Percentiles rank a stretch among this genome's conserved stretches.
These are phyloP conservation scores for Alternaria incomplexa DNA, from an alignment of 2,329 filamentous ascomycete genomes.

Conservation along the genomic window DNA sequence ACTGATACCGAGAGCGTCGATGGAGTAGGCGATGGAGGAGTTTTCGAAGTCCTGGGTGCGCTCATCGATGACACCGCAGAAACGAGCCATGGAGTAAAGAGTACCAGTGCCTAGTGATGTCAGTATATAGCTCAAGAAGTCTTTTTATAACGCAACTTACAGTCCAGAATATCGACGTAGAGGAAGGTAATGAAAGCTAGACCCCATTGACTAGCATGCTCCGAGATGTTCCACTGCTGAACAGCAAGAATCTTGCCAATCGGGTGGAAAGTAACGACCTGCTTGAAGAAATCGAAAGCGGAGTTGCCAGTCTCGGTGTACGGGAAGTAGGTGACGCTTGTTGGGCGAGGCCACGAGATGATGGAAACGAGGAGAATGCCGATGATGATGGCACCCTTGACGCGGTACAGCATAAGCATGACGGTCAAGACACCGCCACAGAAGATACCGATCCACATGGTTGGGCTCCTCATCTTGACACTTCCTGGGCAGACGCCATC, in stretches of 20 bases:
- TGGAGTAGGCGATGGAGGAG: constrained; percentile 80
- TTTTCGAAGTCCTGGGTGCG: constrained; percentile 87
- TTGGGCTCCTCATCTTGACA: constrained; percentile 80
- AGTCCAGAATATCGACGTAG: constrained; percentile 89
- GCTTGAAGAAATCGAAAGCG: constrained; percentile 84
- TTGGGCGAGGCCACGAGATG: constrained; percentile 84
- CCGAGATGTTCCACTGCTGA: constrained; percentile 74
- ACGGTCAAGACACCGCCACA: constrained; percentile 81
- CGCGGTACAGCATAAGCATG: constrained; percentile 81
- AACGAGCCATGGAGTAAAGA: constrained; percentile 87
- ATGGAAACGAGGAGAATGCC: constrained; percentile 85
- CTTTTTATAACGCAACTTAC: too few species aligned
- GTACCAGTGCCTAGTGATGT: constrained; percentile 67
- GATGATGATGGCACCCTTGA: constrained; percentile 85
- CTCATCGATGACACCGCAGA: constrained; percentile 79
- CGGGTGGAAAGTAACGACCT: constrained; percentile 82
- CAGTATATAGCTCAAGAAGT: background rate
- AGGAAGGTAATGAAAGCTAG: constrained; percentile 87
- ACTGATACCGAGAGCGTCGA: constrained; percentile 81
- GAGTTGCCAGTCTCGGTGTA: constrained; percentile 71
- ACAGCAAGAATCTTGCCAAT: constrained; percentile 73
- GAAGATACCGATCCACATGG: constrained; percentile 89
- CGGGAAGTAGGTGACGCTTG: constrained; percentile 81
- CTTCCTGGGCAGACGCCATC: constrained; percentile 64
- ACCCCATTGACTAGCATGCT: constrained; percentile 76